These are phyloP conservation scores for Saccharomycopsis hybrid DNA, from an alignment of 1,139 yeast genomes.

Conservation along the genomic window DNA sequence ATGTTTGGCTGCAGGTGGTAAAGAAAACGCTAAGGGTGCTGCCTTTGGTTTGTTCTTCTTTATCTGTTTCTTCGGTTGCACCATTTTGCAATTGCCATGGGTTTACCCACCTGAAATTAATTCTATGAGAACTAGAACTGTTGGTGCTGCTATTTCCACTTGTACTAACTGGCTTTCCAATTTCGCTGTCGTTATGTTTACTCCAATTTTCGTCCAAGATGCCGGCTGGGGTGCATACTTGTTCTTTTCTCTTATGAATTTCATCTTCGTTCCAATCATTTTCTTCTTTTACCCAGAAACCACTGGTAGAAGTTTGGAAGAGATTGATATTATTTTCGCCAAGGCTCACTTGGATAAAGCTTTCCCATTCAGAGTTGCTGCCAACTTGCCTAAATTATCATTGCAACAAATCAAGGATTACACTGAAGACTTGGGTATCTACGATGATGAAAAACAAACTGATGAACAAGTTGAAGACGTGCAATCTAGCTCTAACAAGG, in stretches of 20 bases:
- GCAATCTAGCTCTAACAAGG: slow-evolving; percentile 7
- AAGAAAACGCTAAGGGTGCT: slow-evolving; percentile 36
- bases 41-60: slow-evolving; percentile 44
- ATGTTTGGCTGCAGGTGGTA: slow-evolving; percentile 32
- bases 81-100: slow-evolving; percentile 39
- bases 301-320: slow-evolving; percentile 56
- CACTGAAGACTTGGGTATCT: slow-evolving; percentile 16
- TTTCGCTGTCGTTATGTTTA: slow-evolving; percentile 42
- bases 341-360: slow-evolving; percentile 35
- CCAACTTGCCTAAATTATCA: slow-evolving; percentile 42
- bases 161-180: slow-evolving; percentile 48
- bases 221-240: slow-evolving; percentile 39
- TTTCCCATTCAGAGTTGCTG: slow-evolving; percentile 51
- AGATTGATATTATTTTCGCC: slow-evolving; percentile 52
- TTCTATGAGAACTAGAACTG: slow-evolving; percentile 38
- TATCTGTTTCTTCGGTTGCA: slow-evolving; percentile 35
- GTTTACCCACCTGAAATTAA: slow-evolving; percentile 41
- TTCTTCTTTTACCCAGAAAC: slow-evolving; percentile 67
- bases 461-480: slow-evolving; percentile 16
- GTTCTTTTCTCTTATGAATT: slow-evolving; percentile 36
- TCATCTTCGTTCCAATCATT: slow-evolving; percentile 47
- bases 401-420: slow-evolving; percentile 22
- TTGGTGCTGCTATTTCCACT: slow-evolving; percentile 39
- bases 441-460: slow-evolving; percentile 17
- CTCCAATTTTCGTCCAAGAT: slow-evolving; percentile 39